A percentile compares a stretch with the other conserved stretches of the same genome.
Conservation (phyloP, 371 early-diverging fungal species). For the Sporodiniella umbellata region DNA sequence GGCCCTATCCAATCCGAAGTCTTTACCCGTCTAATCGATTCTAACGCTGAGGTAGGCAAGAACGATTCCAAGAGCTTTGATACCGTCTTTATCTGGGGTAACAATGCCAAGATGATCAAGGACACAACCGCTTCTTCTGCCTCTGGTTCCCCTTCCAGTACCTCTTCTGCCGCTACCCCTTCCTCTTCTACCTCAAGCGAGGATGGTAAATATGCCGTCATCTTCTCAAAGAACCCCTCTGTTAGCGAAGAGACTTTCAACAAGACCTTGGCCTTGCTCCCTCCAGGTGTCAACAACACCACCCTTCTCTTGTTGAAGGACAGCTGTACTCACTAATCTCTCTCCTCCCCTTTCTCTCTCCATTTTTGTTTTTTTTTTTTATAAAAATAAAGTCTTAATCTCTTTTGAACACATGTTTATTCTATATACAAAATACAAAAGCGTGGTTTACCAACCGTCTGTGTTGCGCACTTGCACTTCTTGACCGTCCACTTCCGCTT, state of each 20-base stretch:
- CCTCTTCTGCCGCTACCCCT: too few species aligned
- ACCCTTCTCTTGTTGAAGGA: conserved; percentile 13
- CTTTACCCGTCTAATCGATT: conserved; percentile 18
- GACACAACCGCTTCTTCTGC: background rate
- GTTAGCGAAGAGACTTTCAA: conserved; percentile 15
- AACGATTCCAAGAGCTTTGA: conserved; percentile 8
- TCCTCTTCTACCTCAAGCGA: too few species aligned
- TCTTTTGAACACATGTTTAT: too few species aligned
- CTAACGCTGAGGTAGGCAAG: conserved; percentile 14
- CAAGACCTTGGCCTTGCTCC: conserved; percentile 13
- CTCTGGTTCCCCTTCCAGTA: too few species aligned
- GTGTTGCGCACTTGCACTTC: conserved; percentile 59
- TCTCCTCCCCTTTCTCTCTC: too few species aligned
- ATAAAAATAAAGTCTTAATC: too few species aligned
- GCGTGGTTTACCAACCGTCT: conserved; percentile 35
- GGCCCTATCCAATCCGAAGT: conserved; percentile 8
- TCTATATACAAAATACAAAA: conserved; percentile 13
- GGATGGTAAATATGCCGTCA: conserved; percentile 10
- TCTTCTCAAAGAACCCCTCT: conserved; percentile 11
- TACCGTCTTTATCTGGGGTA: conserved; percentile 22
- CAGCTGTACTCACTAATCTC: conserved; percentile 6
- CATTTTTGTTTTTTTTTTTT: too few species aligned
- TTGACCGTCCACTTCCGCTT: conserved; percentile 52
- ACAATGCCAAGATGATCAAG: too few species aligned
- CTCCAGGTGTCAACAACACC: conserved; percentile 7